Percentiles rank a stretch among this genome's conserved stretches.
Evolutionary conservation across 148 eudicot species (phyloP).

Genomic region (Cornus controversa): DNA sequence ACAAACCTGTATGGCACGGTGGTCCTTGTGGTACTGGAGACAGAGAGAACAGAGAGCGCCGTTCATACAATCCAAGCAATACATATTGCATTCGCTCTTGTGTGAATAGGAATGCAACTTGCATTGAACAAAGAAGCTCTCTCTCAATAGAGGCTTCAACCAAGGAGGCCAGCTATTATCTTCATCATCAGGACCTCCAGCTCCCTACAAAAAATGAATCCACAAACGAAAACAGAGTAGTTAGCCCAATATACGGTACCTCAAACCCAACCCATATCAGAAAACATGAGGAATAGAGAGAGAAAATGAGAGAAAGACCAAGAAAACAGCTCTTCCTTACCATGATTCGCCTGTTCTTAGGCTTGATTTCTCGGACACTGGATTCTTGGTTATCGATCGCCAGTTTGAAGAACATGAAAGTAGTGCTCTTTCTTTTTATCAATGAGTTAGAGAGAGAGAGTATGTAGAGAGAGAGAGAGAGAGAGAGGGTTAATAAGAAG

Average conservation of each 20-base stretch:
- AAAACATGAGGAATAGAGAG: background rate
- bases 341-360: constrained; percentile 78
- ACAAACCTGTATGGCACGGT: constrained; percentile 74
- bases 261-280: no score
- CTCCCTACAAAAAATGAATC: constrained; percentile 32
- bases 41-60: constrained; percentile 83
- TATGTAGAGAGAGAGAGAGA: constrained; percentile 14
- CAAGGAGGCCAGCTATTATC: constrained; percentile 81
- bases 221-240: constrained; percentile 3
- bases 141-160: constrained; percentile 60
- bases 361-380: constrained; percentile 68
- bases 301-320: background rate
- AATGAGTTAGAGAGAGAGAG: background rate
- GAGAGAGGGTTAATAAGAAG: constrained; percentile 23
- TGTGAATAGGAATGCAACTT: constrained; percentile 71
- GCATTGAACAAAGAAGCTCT: constrained; percentile 74
- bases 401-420: constrained; percentile 45
- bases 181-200: constrained; percentile 75
- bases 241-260: background rate
- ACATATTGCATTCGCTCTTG: constrained; percentile 94
- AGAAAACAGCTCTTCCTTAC: constrained; percentile 21
- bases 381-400: constrained; percentile 77
- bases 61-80: constrained; percentile 78
- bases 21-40: constrained; percentile 61
- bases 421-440: constrained; percentile 2